These are phyloP conservation scores for Pholiota microspora DNA, from an alignment of 768 basidiomycete genomes.

Conservation along the genomic window DNA sequence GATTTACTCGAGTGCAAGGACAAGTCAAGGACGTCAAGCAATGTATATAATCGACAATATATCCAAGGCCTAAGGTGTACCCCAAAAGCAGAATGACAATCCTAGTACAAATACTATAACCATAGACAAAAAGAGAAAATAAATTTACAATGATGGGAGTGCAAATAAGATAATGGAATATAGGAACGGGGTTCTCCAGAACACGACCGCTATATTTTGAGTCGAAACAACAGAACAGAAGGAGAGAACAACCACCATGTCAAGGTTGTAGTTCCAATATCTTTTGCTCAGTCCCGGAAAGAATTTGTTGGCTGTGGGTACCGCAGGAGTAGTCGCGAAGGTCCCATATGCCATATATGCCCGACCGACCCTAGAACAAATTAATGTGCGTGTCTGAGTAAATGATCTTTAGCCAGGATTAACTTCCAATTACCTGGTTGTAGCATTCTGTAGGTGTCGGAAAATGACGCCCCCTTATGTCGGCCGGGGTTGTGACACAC, in stretches of 20 bases:
- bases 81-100: no score
- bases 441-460: conserved; percentile 21
- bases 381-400: not conserved
- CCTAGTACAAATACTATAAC: no score
- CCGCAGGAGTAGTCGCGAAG: not conserved
- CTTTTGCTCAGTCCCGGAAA: not conserved
- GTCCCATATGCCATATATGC: conserved; percentile 1
- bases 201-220: not conserved
- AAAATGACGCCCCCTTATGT: conserved; percentile 24
- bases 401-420: not conserved
- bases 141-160: no score
- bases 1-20: no score
- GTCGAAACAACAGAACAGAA: not conserved
- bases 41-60: no score
- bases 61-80: no score
- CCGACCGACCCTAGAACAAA: not conserved
- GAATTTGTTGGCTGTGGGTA: not conserved
- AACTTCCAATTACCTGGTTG: conserved; percentile 14
- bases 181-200: not conserved
- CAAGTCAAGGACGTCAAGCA: no score
- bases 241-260: not conserved
- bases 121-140: no score
- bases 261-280: not conserved
- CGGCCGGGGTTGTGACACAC: conserved; percentile 29
- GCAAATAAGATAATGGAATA: no score